Percentiles rank a stretch among this genome's conserved stretches.
These are phyloP conservation scores for Castanea mollissima DNA, from an alignment of 306 rosid genomes.

Conservation along the genomic window DNA sequence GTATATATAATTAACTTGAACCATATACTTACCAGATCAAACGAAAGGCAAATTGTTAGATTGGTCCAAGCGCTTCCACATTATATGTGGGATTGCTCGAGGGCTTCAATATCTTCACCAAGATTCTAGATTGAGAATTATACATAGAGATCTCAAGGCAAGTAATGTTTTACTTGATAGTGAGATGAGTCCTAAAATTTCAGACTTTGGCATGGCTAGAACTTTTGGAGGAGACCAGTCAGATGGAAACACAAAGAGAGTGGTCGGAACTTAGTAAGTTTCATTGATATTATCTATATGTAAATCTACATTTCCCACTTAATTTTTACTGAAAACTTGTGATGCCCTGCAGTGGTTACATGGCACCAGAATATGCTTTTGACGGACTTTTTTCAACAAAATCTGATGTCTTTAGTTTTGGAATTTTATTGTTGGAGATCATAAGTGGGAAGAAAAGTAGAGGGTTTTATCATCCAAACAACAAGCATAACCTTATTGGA, in stretches of 20 bases:
- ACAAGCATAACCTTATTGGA: conserved; percentile 43
- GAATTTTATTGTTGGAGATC: conserved; percentile 49
- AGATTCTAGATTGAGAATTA: conserved; percentile 54
- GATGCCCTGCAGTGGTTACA: conserved; percentile 46
- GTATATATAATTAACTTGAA: not conserved
- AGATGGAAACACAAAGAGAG: conserved; percentile 38
- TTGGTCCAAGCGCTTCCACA: conserved; percentile 46
- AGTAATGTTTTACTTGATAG: conserved; percentile 50
- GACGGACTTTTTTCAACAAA: conserved; percentile 52
- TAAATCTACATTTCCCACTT: not conserved
- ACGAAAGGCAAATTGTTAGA: conserved; percentile 10
- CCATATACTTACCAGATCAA: conserved; percentile 24
- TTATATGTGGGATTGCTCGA: conserved; percentile 46
- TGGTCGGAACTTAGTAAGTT: conserved; percentile 59
- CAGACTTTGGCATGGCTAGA: conserved; percentile 64
- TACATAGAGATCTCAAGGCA: conserved; percentile 55
- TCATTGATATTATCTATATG: not conserved
- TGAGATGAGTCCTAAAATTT: conserved; percentile 58
- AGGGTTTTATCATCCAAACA: conserved; percentile 30
- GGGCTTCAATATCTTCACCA: conserved; percentile 59
- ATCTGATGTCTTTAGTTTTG: conserved; percentile 58
- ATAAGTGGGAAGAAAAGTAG: conserved; percentile 43
- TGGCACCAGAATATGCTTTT: conserved; percentile 56
- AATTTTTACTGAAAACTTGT: not conserved
- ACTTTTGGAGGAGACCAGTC: conserved; percentile 41